Evolutionary conservation across 2,329 filamentous ascomycete species (phyloP).

Genomic region (Xylaria sp.): DNA sequence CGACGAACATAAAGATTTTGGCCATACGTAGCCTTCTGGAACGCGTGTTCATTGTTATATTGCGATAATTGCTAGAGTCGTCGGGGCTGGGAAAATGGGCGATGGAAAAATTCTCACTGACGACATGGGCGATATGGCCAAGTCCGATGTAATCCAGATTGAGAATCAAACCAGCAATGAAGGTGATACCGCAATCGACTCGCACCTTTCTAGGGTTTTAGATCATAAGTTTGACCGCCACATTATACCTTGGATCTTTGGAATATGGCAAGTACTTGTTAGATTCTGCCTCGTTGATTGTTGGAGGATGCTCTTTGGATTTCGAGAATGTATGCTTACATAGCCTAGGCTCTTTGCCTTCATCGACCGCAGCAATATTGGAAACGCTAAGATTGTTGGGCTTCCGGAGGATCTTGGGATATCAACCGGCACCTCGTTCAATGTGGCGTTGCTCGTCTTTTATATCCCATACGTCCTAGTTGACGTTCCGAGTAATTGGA

Average conservation of each 20-base stretch:
- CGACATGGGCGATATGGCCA: conserved; percentile 24
- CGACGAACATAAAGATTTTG: neutral
- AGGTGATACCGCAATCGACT: conserved; percentile 11
- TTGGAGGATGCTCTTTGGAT: neutral
- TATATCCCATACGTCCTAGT: conserved; percentile 76
- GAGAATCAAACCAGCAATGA: conserved; percentile 16
- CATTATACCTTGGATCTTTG: conserved; percentile 43
- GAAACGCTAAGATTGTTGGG: conserved; percentile 54
- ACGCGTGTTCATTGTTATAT: neutral
- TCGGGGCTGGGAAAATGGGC: conserved; percentile 16
- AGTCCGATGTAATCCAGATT: conserved; percentile 29
- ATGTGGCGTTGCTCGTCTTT: conserved; percentile 68
- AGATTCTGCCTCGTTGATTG: neutral
- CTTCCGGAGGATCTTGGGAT: conserved; percentile 57
- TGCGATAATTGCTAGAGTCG: neutral
- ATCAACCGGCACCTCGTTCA: conserved; percentile 66
- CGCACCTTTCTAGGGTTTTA: conserved; percentile 31
- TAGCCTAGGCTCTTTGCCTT: conserved; percentile 50
- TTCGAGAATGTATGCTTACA: conserved; percentile 6
- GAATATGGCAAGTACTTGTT: conserved; percentile 38
- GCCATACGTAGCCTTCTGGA: neutral
- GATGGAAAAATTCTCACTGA: conserved; percentile 8
- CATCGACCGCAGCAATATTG: conserved; percentile 62
- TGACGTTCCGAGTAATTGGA: conserved; percentile 71
- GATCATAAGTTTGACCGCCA: conserved; percentile 42